These are phyloP conservation scores for Boletus semigastroideus DNA, from an alignment of 1,284 basidiomycete genomes.

Conservation along the genomic window DNA sequence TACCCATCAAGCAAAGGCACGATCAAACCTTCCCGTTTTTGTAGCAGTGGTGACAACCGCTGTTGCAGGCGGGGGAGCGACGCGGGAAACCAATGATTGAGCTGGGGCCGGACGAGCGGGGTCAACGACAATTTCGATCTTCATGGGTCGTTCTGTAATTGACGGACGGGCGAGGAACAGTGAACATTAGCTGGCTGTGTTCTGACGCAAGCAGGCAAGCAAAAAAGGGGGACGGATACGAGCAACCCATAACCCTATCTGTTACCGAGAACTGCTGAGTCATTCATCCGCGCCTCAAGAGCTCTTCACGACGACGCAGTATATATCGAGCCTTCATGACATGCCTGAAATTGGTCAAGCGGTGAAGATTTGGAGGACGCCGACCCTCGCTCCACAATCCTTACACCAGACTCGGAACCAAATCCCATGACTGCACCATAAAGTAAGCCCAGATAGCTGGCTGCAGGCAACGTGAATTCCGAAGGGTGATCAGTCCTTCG, in stretches of 20 bases:
- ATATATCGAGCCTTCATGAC: constrained; percentile 27
- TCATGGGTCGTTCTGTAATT: constrained; percentile 90
- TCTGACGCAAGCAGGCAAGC: constrained; percentile 46
- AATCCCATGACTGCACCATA: constrained; percentile 36
- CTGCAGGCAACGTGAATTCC: constrained; percentile 25
- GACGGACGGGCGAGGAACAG: constrained; percentile 38
- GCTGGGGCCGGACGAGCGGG: constrained; percentile 69
- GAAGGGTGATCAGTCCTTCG: constrained; percentile 34
- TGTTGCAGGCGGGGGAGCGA: constrained; percentile 56
- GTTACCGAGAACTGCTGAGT: constrained; percentile 41
- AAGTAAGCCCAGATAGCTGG: constrained; percentile 23
- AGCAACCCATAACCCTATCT: constrained; percentile 34
- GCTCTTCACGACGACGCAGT: constrained; percentile 22
- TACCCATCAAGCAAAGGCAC: background rate
- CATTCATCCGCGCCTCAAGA: constrained; percentile 43
- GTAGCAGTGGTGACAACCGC: constrained; percentile 24
- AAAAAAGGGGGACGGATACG: constrained; percentile 39
- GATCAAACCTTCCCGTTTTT: constrained; percentile 45
- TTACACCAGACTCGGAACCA: constrained; percentile 35
- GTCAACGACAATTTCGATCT: constrained; percentile 96
- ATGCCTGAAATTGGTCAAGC: constrained; percentile 36
- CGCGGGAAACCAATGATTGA: constrained; percentile 64
- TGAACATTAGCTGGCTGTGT: constrained; percentile 63
- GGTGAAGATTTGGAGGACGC: constrained; percentile 32
- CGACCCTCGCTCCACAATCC: constrained; percentile 30